Evolutionary conservation across 2,329 filamentous ascomycete species (phyloP), one percentile per base, ranked within the genome.

Genomic region (Fusarium palustre): DNA sequence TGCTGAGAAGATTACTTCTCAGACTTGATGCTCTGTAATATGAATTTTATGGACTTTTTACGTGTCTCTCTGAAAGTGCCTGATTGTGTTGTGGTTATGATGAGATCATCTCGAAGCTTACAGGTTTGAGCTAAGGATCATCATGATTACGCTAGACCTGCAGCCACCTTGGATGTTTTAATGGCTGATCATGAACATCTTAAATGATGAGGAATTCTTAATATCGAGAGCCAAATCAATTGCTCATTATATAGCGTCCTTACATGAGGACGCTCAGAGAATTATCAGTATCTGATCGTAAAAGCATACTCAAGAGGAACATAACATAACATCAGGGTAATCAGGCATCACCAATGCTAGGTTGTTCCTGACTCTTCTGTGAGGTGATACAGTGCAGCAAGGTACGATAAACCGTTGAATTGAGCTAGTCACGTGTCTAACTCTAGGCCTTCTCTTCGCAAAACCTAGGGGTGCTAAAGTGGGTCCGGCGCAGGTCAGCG

Each of bases 381-480:
- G 7, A 5, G 7, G 41, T 22, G 7, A 12, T 28, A 52, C 48
- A 50, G 24, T 50, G 48, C 24, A 50, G n/a, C 20, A 34, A 50
- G n/a, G 28, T 39, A 64, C 24, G n/a, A 47, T 25, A 16, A 47
- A 53, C 42, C 33, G 41, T 43, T 68, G 47, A 10, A 36, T 47
- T 31, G 39, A 53, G 41, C 18, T 39, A 47, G 59, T 80, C 78
- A 79, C 79, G 79, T 80, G 79, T 58, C 20, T 2, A 3, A 33
- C 66, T 69, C 69, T 73, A 75, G 71, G 70, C 72, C 76, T 76
- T 71, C 66, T 68, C 45, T 72, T 72, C 60, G 18, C 7, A 66
- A 75, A 69, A 75, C 20, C 2, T 39, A 71, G 5, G 55, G 59
- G 73, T 58, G 59, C 69, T 76, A 78, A 74, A 71, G 74, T 70